Evolutionary conservation across 306 rosid genomes (phyloP).

Genomic region (Mucuna pruriens): DNA sequence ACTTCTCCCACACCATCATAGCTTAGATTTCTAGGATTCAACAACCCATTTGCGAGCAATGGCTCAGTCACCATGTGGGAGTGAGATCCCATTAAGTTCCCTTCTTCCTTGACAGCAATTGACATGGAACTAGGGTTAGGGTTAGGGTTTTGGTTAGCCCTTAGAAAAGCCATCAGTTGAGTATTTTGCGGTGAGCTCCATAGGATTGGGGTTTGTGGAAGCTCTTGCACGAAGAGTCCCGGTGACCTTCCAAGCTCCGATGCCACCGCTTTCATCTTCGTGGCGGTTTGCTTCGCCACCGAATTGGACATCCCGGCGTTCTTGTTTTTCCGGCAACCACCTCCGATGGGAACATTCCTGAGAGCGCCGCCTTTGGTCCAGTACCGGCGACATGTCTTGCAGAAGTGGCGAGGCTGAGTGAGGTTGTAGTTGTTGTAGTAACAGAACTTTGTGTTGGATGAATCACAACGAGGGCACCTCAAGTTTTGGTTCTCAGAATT

Average conservation of each 20-base stretch:
- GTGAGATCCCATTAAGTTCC: slow-evolving; percentile 44
- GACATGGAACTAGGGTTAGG: slow-evolving; percentile 34
- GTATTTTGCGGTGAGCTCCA: slow-evolving; percentile 94
- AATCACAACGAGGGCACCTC: slow-evolving; percentile 61
- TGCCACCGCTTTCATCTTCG: slow-evolving; percentile 60
- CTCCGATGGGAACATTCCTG: slow-evolving; percentile 44
- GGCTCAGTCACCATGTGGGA: slow-evolving; percentile 56
- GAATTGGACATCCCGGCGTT: slow-evolving; percentile 39
- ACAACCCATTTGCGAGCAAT: slow-evolving; percentile 32
- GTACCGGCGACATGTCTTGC: slow-evolving; percentile 97
- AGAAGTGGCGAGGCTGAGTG: slow-evolving; percentile 98
- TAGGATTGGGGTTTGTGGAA: slow-evolving; percentile 46
- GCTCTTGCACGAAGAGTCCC: slow-evolving; percentile 49
- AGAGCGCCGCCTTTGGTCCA: slow-evolving; percentile 55
- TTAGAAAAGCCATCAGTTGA: slow-evolving; percentile 64
- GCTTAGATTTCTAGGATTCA: slow-evolving; percentile 49
- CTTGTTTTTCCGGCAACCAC: slow-evolving; percentile 64
- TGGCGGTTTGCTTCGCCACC: slow-evolving; percentile 37
- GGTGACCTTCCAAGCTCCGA: slow-evolving; percentile 64
- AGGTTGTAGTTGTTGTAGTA: slow-evolving; percentile 69
- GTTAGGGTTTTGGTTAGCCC: slow-evolving; percentile 73
- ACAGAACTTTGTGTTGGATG: slow-evolving; percentile 87
- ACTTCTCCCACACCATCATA: slow-evolving; percentile 62
- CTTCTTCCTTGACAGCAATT: slow-evolving; percentile 53
- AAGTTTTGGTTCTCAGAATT: slow-evolving; percentile 61